A percentile compares a stretch with the other conserved stretches of the same genome.
Evolutionary conservation across 2,329 filamentous ascomycete species (phyloP).

Genomic region (Fusarium sp.): DNA sequence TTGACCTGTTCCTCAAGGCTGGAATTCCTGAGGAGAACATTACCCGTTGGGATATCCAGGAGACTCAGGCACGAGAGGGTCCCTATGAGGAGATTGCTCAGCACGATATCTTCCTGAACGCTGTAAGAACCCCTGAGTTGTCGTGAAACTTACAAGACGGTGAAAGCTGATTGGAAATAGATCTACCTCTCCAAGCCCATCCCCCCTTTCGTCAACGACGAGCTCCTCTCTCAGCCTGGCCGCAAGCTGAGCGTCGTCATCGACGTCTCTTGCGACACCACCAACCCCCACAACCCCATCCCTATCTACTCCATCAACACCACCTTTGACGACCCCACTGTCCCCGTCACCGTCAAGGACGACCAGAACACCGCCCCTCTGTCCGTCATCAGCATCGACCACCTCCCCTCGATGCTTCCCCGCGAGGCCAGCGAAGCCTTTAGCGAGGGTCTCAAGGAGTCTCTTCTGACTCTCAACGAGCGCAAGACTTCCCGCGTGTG

Average conservation of each 20-base stretch:
- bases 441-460: conserved; percentile 81
- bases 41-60: conserved; percentile 75
- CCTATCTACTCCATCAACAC: conserved; percentile 88
- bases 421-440: conserved; percentile 90
- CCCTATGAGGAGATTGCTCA: conserved; percentile 84
- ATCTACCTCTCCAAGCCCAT: conserved; percentile 83
- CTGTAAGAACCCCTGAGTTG: conserved; percentile 38
- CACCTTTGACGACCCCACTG: conserved; percentile 89
- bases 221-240: conserved; percentile 71
- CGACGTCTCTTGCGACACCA: conserved; percentile 82
- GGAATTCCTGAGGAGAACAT: conserved; percentile 67
- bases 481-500: conserved; percentile 81
- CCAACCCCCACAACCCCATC: conserved; percentile 76
- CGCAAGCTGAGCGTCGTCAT: conserved; percentile 84
- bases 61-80: conserved; percentile 75
- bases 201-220: conserved; percentile 81
- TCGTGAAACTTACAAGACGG: background rate
- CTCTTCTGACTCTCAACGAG: conserved; percentile 81
- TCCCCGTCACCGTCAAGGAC: conserved; percentile 74
- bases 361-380: conserved; percentile 66
- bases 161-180: conserved; percentile 38
- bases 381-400: conserved; percentile 88
- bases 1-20: conserved; percentile 80
- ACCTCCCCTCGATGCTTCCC: conserved; percentile 84
- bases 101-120: conserved; percentile 82